Percentiles rank a stretch among this genome's conserved stretches.
These are phyloP conservation scores for Saposhnikovia divaricata DNA, from an alignment of 129 eudicot genomes.

Conservation along the genomic window DNA sequence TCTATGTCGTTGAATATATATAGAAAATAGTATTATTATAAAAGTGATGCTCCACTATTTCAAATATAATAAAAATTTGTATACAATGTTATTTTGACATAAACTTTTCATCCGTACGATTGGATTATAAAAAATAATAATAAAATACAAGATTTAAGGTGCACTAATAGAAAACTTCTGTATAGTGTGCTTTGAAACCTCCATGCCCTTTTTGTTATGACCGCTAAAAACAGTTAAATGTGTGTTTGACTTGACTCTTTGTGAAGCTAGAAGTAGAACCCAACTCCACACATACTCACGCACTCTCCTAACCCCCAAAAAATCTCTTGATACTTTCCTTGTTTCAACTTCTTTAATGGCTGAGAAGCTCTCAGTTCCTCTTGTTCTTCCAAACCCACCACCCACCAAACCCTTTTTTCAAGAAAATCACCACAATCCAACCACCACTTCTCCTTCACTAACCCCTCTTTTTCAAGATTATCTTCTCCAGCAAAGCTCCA, in stretches of 20 bases:
- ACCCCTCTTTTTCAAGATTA: slow-evolving; percentile 30
- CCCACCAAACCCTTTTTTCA: slow-evolving; percentile 34
- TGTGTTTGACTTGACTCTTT: too few relatives aligned
- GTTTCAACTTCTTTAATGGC: slow-evolving; percentile 42
- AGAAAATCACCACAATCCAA: slow-evolving; percentile 23
- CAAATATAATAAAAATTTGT: too few relatives aligned
- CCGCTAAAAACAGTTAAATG: background rate
- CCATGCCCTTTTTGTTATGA: too few relatives aligned
- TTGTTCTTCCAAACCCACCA: slow-evolving; percentile 45
- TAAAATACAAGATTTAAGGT: too few relatives aligned
- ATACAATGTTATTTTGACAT: too few relatives aligned
- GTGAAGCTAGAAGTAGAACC: background rate
- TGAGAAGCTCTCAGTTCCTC: slow-evolving; percentile 70
- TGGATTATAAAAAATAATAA: too few relatives aligned
- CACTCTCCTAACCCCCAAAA: background rate
- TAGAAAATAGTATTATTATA: too few relatives aligned
- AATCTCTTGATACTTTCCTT: background rate
- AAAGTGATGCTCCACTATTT: too few relatives aligned
- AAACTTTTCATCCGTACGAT: too few relatives aligned
- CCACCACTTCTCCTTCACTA: slow-evolving; percentile 19
- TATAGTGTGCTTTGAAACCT: too few relatives aligned
- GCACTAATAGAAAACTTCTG: too few relatives aligned
- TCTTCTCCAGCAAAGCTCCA: slow-evolving; percentile 25
- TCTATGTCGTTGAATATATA: too few relatives aligned
- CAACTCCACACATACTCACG: background rate